Percentiles rank a stretch among this genome's conserved stretches.
Conservation (phyloP, 208 protist genomes). For the Balamuthia mandrillaris region DNA sequence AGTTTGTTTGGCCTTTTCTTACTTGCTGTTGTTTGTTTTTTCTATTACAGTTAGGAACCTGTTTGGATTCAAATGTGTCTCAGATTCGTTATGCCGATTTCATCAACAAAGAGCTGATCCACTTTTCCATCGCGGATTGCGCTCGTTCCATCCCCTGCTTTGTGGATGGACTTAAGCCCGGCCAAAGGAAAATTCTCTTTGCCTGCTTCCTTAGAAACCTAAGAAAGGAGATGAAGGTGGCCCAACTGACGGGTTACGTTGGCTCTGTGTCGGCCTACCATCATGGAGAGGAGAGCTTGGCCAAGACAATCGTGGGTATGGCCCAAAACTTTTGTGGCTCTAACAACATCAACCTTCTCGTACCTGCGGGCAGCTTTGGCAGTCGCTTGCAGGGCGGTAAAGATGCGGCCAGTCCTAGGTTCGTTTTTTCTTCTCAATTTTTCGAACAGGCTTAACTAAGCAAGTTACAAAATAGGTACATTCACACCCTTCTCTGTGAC, state of each 20-base stretch:
- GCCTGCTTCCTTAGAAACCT: constrained; percentile 99
- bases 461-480: too few relatives aligned
- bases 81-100: constrained; percentile 84
- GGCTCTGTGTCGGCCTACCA: constrained; percentile 93
- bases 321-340: constrained; percentile 96
- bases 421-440: too few relatives aligned
- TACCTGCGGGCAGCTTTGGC: constrained; percentile 98
- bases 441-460: background rate
- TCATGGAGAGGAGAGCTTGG: constrained; percentile 97
- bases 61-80: constrained; percentile 55
- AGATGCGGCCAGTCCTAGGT: constrained; percentile 95
- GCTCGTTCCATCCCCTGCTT: constrained; percentile 85
- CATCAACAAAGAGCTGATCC: constrained; percentile 98
- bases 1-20: background rate
- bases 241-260: constrained; percentile 96
- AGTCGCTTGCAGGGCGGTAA: constrained; percentile 95
- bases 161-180: constrained; percentile 99
- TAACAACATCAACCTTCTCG: constrained; percentile 99
- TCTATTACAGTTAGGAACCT: constrained; percentile 54
- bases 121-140: constrained; percentile 97
- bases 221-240: constrained; percentile 97
- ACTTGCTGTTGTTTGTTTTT: too few relatives aligned
- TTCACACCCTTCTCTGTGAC: constrained; percentile 94
- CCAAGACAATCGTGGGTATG: constrained; percentile 97
- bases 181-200: constrained; percentile 99